Base-by-base conservation (phyloP, 495 filamentous ascomycete genomes). In the Podospora tetraspora region DNA sequence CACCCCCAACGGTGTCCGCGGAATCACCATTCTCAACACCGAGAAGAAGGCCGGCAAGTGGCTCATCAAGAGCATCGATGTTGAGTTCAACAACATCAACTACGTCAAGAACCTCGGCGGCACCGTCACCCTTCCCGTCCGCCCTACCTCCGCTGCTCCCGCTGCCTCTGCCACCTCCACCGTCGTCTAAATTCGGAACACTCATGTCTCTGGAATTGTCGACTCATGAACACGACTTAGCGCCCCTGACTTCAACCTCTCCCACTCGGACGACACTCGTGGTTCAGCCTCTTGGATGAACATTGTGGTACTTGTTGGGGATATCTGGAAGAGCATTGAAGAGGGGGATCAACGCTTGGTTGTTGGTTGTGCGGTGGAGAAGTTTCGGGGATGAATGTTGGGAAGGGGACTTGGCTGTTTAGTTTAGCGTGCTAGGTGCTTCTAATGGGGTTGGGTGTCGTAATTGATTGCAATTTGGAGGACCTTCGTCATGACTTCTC, bases 71-170 rank as follows among this genome's bases (percentile, higher is more conserved):
- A 67, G 52, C 63, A 32, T 79, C 2, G 75, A 77, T 27, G 71
- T 77, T 19, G 77, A 79, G 74, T 76, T 76, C 68, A 76, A 77
- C 70, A 70, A 21, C 61, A 23, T 76, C 11, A 71, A 69, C 30
- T 79, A 72, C 27, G 12, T 72, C 9, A 8, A 59, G n/a, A 64
- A 77, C 64, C 69, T 77, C 10, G 73, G 73, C 25, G 76, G 76
- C 32, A 19, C 27, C 34, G 7, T 52, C 65, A 66, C 65, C 29
- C 30, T 10, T 19, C 67, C 63, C 37, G 13, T 5, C 13, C 59
- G 27, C 57, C 67, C 64, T n/a, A 43, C 34, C 25, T 2, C 3
- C 25, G 25, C 25, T 25, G 25, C 25, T 25, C 25, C 25, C 25
- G 25, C 25, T 3, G 3, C 25, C 25, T 2, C 25, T 25, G 25